Evolutionary conservation across 495 filamentous ascomycete species (phyloP), one percentile per base, ranked within the genome.

Genomic region (Rostrohypoxylon terebratum): DNA sequence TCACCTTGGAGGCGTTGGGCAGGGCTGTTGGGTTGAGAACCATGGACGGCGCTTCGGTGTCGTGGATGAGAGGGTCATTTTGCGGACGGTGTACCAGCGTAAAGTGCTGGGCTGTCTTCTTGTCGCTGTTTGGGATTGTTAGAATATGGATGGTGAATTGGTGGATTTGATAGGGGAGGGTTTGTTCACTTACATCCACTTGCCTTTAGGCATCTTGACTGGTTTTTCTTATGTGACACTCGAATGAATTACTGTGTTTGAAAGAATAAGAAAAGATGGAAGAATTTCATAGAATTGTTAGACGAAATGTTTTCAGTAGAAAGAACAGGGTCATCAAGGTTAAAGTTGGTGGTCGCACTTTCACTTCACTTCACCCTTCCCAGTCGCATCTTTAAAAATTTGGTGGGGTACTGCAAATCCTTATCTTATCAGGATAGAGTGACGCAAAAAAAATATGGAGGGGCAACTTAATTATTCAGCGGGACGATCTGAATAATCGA

Each of bases 1-100:
- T 89, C 55, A 85, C 83, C 78, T 93, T 90, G 62, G 84, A 85
- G 11, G 77, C 81, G 40, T 81, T 81, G 8, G 67, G 78, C 59
- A 82, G 69, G 57, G 77, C 66, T 73, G 84, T 80, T 73, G 87
- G 80, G 81, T 90, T 88, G 64, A 98, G 87, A 69, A 97, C 88
- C 85, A 95, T 93, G 69, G 91, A 89, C 20, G 94, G 89, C 57
- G 93, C 93, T 58, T 88, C 83, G 63, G 88, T 84, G 81, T 98
- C 93, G 85, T 98, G 90, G 77, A 98, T 97, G 68, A 93, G 86
- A 34, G 96, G 96, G 80, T 99, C 96, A 87, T 97, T 91, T 86
- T 98, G 96, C 4, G 95, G 91, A 71, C 96, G 94, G 83, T 98
- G 91, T 73, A 98, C 94, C 77, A 99, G 91, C 69, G 90, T 89